These are phyloP conservation scores for Tubosaeta brunneosetosa DNA, from an alignment of 768 basidiomycete species.

Conservation along the genomic window DNA sequence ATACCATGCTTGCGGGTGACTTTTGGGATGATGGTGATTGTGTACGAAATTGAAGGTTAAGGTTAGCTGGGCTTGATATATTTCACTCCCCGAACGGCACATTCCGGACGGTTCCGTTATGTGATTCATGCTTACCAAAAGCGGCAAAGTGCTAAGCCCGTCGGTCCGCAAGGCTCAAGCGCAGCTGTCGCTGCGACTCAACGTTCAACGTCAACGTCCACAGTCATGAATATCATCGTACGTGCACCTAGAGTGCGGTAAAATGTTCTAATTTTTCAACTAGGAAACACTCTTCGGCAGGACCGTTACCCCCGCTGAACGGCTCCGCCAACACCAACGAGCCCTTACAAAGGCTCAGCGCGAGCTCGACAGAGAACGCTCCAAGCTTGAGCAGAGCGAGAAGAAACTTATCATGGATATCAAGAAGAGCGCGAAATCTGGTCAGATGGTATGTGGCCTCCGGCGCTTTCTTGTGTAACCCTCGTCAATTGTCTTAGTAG, in stretches of 20 bases:
- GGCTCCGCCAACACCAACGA: slow-evolving; percentile 94
- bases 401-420: slow-evolving; percentile 96
- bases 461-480: slow-evolving; percentile 1
- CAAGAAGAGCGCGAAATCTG: slow-evolving; percentile 92
- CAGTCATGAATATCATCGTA: slow-evolving; percentile 77
- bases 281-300: slow-evolving; percentile 96
- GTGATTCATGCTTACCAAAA: neutral
- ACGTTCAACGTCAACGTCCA: slow-evolving; percentile 8
- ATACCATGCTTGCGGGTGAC: slow-evolving; percentile 18
- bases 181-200: slow-evolving; percentile 10
- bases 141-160: neutral
- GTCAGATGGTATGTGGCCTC: slow-evolving; percentile 71
- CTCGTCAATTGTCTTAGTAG: slow-evolving; percentile 40
- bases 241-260: neutral
- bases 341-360: slow-evolving; percentile 95
- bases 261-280: slow-evolving; percentile 13
- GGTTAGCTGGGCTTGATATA: slow-evolving; percentile 16
- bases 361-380: slow-evolving; percentile 93
- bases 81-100: slow-evolving; percentile 18
- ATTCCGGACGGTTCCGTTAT: slow-evolving; percentile 1
- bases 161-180: neutral
- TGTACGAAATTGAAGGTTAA: slow-evolving; percentile 22
- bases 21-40: slow-evolving; percentile 22
- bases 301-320: slow-evolving; percentile 92
- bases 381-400: slow-evolving; percentile 92